Percentiles rank a stretch among this genome's conserved stretches.
phyloP scores from a whole-genome alignment of 2,329 filamentous ascomycete genomes.

The Exutisphaerella laricina region DNA sequence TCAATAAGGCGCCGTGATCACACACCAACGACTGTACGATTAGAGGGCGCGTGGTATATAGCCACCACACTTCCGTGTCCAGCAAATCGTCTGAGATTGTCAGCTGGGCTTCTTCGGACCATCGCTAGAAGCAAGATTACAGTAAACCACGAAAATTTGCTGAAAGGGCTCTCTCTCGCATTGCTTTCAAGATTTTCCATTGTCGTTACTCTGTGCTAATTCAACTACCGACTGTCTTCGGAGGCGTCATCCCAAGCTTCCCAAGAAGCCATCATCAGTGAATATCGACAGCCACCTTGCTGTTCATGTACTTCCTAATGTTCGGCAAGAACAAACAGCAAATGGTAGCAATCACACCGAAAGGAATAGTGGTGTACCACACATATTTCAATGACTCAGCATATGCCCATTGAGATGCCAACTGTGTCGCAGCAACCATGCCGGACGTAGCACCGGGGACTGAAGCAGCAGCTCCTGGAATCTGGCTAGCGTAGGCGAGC shows the following conservation, averaged over 20 bases:
- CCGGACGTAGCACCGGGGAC: constrained; percentile 12
- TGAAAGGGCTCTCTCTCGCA: too few relatives aligned
- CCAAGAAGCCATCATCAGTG: constrained; percentile 6
- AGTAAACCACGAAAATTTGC: too few relatives aligned
- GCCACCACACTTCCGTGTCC: too few relatives aligned
- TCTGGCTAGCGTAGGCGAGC: constrained; percentile 17
- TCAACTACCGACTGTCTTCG: too few relatives aligned
- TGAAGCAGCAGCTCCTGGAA: constrained; percentile 17
- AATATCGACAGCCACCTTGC: constrained; percentile 22
- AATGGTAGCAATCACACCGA: constrained; percentile 20
- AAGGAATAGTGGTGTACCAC: constrained; percentile 23
- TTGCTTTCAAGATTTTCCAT: too few relatives aligned
- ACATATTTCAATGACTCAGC: constrained; percentile 21
- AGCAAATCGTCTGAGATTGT: too few relatives aligned
- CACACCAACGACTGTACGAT: too few relatives aligned
- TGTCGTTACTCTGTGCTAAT: too few relatives aligned
- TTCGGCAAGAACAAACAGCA: constrained; percentile 22
- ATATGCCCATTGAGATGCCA: constrained; percentile 19
- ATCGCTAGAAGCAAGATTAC: too few relatives aligned
- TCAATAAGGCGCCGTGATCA: constrained; percentile 60
- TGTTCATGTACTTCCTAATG: constrained; percentile 22
- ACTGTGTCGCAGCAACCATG: constrained; percentile 18
- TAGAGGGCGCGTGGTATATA: too few relatives aligned
- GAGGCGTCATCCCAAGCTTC: not conserved
- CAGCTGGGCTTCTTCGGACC: too few relatives aligned